These are phyloP conservation scores for Ulota crispa DNA, from an alignment of 225 moss, liverwort and hornwort species.

Conservation along the genomic window DNA sequence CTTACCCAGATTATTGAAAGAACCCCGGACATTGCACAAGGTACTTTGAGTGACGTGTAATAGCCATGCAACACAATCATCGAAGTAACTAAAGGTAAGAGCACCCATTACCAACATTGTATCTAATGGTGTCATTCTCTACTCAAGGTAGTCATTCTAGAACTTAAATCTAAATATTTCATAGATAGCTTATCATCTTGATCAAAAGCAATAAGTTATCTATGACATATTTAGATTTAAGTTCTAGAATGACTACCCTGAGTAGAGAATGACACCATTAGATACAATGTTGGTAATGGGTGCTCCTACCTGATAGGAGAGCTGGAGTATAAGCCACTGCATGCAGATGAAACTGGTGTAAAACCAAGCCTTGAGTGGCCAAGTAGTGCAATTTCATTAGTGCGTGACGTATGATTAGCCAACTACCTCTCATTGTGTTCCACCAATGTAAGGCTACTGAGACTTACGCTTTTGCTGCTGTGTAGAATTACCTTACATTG, in stretches of 20 bases:
- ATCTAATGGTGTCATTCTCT: too few species aligned
- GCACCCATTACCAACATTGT: too few species aligned
- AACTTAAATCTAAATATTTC: too few species aligned
- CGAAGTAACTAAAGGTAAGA: too few species aligned
- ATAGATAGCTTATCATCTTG: too few species aligned
- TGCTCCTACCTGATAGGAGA: too few species aligned
- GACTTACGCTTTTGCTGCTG: not conserved
- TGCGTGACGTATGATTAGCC: not conserved
- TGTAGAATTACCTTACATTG: not conserved
- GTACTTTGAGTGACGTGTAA: not conserved
- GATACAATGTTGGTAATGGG: too few species aligned
- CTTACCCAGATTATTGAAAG: not conserved
- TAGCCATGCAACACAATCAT: not conserved
- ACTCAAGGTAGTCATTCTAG: too few species aligned
- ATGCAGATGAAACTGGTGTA: not conserved
- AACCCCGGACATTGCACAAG: not conserved
- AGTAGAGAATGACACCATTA: too few species aligned
- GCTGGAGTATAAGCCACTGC: not conserved
- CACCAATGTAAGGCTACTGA: not conserved
- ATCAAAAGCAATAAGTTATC: too few species aligned
- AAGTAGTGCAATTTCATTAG: not conserved
- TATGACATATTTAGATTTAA: too few species aligned
- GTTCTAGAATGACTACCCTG: too few species aligned
- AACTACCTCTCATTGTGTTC: not conserved
- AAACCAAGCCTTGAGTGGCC: not conserved